Evolutionary conservation across 768 basidiomycete species (phyloP), one percentile per base, ranked within the genome.

Genomic region (Candolleomyces eurysporus): DNA sequence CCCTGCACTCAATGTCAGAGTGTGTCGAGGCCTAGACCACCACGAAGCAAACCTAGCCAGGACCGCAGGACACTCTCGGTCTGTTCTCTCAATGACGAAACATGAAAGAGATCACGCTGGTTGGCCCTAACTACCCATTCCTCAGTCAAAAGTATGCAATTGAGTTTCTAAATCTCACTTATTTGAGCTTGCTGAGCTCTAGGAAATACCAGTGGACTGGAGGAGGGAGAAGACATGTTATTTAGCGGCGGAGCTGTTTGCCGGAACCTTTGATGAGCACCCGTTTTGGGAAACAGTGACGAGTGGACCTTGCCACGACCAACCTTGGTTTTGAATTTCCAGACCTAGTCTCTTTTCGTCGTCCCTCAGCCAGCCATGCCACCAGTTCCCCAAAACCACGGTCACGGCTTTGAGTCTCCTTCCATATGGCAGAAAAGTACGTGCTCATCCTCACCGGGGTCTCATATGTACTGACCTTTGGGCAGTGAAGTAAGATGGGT

Each of bases 161-260:
- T 19, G 53, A 8, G 48, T 5, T 4, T 52, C 59, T 19, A 58
- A 30, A n/a, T 79, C 91, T 55, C 64, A 94, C 92, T 90, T 63
- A 92, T 94, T 74, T 94, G 92, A 42, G 92, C 91, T 67, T 94
- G 93, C 67, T 88, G 88, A 53, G 93, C 91, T 3, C 66, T 74
- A 61, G 92, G 92, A 69, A 94, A 91, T 5, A 81, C 76, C 16
- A 69, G 66, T 31, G 66, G 64, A 36, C 60, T 59, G 16, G 64
- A n/a, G 39, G 59, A 42, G 30, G 58, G 55, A 52, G 48, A 63
- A 61, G 61, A 63, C 68, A 69, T 68, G 56, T 58, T 62, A 58
- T 61, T 61, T 17, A 40, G 19, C 22, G 11, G 9, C 19, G 11
- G 32, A 36, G 54, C 53, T 50, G 40, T n/a, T 48, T 32, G 56